Conservation (phyloP, 257 asterid species). For the Solanum raphanifolium region DNA sequence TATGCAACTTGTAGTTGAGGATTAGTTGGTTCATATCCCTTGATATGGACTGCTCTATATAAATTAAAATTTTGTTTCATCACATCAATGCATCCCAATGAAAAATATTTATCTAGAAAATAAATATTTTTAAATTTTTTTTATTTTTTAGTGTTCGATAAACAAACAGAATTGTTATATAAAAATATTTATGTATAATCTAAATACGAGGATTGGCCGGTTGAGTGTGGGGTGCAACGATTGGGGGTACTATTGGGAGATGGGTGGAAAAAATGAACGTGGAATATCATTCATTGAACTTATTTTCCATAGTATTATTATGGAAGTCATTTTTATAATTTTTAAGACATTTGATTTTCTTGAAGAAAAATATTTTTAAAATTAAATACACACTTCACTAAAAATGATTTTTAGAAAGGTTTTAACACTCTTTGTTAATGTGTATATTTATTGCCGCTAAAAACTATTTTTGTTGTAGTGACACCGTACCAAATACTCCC, state of each 20-base stretch:
- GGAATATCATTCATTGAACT: background rate
- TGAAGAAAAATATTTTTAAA: background rate
- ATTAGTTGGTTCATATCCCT: background rate
- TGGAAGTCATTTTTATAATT: background rate
- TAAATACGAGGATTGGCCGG: background rate
- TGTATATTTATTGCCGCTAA: too few relatives aligned
- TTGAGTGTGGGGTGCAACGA: background rate
- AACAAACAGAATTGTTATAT: background rate
- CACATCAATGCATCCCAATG: background rate
- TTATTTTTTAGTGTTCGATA: background rate
- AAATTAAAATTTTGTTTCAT: background rate
- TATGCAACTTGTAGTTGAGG: background rate
- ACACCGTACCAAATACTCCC: background rate
- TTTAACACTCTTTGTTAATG: too few relatives aligned
- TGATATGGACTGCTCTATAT: background rate
- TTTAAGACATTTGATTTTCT: background rate
- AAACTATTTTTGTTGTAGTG: too few relatives aligned
- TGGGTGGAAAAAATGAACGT: background rate
- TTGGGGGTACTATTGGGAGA: background rate
- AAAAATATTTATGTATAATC: background rate
- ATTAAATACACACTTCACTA: background rate
- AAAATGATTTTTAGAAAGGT: too few relatives aligned
- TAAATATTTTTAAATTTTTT: background rate
- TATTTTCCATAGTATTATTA: background rate
- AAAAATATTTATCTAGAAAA: background rate